Evolutionary conservation across 2,329 filamentous ascomycete genomes (phyloP).

Genomic region (Pseudocercospora vitis): DNA sequence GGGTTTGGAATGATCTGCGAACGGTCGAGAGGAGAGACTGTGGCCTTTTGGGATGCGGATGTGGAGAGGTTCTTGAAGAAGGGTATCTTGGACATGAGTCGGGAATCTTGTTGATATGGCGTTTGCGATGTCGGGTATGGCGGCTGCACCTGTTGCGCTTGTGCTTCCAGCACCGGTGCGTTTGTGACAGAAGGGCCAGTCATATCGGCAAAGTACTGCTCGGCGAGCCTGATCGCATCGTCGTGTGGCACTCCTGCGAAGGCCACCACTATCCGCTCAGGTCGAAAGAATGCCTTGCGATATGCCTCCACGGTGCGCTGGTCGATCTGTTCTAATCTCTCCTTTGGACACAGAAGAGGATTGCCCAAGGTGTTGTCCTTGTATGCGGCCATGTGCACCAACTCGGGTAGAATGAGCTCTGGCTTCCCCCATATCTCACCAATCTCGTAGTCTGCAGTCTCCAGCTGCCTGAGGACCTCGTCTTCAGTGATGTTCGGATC

Average conservation of each 20-base stretch:
- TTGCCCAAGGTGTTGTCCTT: slow-evolving; percentile 96
- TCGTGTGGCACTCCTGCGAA: slow-evolving; percentile 88
- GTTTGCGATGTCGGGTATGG: slow-evolving; percentile 35
- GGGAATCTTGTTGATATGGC: slow-evolving; percentile 58
- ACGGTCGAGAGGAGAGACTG: slow-evolving; percentile 55
- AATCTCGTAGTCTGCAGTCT: slow-evolving; percentile 93
- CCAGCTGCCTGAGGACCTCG: slow-evolving; percentile 82
- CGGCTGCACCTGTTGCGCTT: slow-evolving; percentile 34
- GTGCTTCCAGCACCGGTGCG: slow-evolving; percentile 20
- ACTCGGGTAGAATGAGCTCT: slow-evolving; percentile 89
- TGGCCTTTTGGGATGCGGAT: slow-evolving; percentile 64
- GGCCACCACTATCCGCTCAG: slow-evolving; percentile 88
- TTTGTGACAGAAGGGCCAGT: slow-evolving; percentile 36
- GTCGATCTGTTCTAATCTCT: slow-evolving; percentile 74
- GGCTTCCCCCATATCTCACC: slow-evolving; percentile 97
- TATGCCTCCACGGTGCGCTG: slow-evolving; percentile 74
- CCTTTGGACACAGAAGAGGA: slow-evolving; percentile 84
- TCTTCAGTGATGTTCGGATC: slow-evolving; percentile 80
- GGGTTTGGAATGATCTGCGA: slow-evolving; percentile 45
- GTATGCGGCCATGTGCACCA: slow-evolving; percentile 93
- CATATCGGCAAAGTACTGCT: slow-evolving; percentile 94
- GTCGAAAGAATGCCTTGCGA: slow-evolving; percentile 77
- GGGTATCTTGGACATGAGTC: slow-evolving; percentile 77
- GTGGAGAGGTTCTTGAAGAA: slow-evolving; percentile 88
- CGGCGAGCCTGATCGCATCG: slow-evolving; percentile 74